Conservation (phyloP, 495 filamentous ascomycete species). For the Penicillium psychrofluorescens region DNA sequence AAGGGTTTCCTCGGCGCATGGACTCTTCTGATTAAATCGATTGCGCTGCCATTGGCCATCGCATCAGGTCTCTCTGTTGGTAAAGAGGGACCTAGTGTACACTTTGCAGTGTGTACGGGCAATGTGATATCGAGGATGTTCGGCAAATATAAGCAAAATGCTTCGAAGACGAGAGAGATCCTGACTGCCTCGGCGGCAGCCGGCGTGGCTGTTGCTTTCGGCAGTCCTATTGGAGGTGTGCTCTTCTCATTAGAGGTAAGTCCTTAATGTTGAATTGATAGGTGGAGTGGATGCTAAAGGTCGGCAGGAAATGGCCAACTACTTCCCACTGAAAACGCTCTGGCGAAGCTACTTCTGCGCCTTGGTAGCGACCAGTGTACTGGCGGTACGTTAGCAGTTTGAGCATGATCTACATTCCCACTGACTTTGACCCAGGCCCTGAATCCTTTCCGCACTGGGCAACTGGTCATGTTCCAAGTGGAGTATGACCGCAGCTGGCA, state of each 20-base stretch:
- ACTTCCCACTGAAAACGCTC: slow-evolving; percentile 95
- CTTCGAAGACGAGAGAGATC: slow-evolving; percentile 92
- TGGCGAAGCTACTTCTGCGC: slow-evolving; percentile 99
- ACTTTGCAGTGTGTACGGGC: slow-evolving; percentile 95
- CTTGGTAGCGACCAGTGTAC: slow-evolving; percentile 85
- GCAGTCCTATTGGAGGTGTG: slow-evolving; percentile 94
- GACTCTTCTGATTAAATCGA: slow-evolving; percentile 91
- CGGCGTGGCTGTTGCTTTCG: slow-evolving; percentile 94
- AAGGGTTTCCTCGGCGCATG: slow-evolving; percentile 92
- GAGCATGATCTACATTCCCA: background rate
- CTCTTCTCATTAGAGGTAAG: slow-evolving; percentile 84
- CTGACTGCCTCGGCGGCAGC: slow-evolving; percentile 90
- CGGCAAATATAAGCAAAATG: slow-evolving; percentile 86
- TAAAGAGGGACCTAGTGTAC: slow-evolving; percentile 96
- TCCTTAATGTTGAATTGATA: background rate
- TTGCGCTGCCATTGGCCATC: slow-evolving; percentile 86
- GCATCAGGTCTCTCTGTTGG: slow-evolving; percentile 92
- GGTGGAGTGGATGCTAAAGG: slow-evolving; percentile 8
- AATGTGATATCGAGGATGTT: slow-evolving; percentile 95
- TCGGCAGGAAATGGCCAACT: slow-evolving; percentile 82
- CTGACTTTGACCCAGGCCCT: slow-evolving; percentile 51
- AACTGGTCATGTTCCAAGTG: slow-evolving; percentile 99
- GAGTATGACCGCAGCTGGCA: slow-evolving; percentile 95
- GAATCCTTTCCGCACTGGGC: slow-evolving; percentile 97
- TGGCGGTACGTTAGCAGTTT: slow-evolving; percentile 52